phyloP scores from a whole-genome alignment of 2,329 filamentous ascomycete species.

The Aspergillus arachidicola region DNA sequence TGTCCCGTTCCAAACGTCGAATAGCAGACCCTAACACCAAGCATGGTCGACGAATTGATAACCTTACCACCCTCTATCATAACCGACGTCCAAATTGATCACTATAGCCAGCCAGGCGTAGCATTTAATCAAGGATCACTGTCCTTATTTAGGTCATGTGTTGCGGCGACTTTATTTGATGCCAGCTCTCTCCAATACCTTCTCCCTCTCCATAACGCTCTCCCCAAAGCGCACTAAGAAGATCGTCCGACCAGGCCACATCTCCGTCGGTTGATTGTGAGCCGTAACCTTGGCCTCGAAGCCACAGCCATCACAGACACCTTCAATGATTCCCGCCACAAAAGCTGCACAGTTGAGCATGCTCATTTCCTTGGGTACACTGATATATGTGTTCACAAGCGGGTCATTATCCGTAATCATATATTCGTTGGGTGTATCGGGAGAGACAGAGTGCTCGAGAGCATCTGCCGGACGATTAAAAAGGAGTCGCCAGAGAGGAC shows the following conservation, averaged over 20 bases:
- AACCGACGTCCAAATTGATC: background rate
- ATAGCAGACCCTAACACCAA: conserved; percentile 1
- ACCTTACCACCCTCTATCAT: background rate
- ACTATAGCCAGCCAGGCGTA: background rate
- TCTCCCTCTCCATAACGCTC: conserved; percentile 91
- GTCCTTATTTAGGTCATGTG: background rate
- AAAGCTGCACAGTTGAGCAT: conserved; percentile 96
- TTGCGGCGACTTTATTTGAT: conserved; percentile 39
- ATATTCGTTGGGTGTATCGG: conserved; percentile 87
- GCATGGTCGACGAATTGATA: background rate
- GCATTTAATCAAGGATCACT: background rate
- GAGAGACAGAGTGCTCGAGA: conserved; percentile 82
- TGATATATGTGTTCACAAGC: conserved; percentile 90
- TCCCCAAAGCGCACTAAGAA: conserved; percentile 90
- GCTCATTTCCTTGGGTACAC: conserved; percentile 91
- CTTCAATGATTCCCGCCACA: conserved; percentile 92
- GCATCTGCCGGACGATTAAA: conserved; percentile 90
- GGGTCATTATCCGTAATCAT: conserved; percentile 99
- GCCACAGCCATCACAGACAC: conserved; percentile 88
- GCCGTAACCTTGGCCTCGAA: conserved; percentile 89
- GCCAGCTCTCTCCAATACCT: conserved; percentile 68
- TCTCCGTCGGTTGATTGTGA: conserved; percentile 72
- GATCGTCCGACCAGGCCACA: conserved; percentile 96
- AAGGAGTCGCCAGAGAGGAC: conserved; percentile 86
- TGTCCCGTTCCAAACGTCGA: background rate